A percentile compares a stretch with the other conserved stretches of the same genome.
Conservation (phyloP, 495 filamentous ascomycete species). For the Talaromyces trachyspermus region DNA sequence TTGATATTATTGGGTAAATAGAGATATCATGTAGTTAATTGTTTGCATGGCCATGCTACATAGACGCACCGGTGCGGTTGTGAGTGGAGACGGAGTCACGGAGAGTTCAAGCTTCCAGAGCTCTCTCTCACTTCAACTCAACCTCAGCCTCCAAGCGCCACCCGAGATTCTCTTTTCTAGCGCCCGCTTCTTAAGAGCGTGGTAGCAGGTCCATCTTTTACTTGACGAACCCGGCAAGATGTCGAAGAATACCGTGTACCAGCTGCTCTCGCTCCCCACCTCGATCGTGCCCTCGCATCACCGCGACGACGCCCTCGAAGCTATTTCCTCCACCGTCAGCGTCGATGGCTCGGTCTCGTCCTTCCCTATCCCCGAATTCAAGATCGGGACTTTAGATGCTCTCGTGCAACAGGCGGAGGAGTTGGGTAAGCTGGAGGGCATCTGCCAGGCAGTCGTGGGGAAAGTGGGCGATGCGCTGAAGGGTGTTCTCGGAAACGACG, state of each 20-base stretch:
- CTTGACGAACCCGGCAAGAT: slow-evolving; percentile 26
- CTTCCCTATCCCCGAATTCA: slow-evolving; percentile 87
- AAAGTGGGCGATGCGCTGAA: slow-evolving; percentile 85
- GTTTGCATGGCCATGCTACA: too few species aligned
- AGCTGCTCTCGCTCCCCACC: slow-evolving; percentile 67
- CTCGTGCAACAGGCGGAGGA: slow-evolving; percentile 97
- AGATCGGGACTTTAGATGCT: slow-evolving; percentile 92
- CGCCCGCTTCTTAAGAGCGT: slow-evolving; percentile 6
- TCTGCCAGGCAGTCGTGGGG: slow-evolving; percentile 72
- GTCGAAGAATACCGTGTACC: slow-evolving; percentile 56
- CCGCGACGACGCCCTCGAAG: slow-evolving; percentile 71
- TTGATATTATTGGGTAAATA: too few species aligned
- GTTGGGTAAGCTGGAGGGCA: slow-evolving; percentile 73
- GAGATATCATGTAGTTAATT: too few species aligned
- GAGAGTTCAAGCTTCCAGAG: too few species aligned
- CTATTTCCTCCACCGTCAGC: slow-evolving; percentile 62
- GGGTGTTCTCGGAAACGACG: slow-evolving; percentile 72
- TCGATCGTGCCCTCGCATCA: slow-evolving; percentile 65
- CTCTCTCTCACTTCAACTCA: too few species aligned
- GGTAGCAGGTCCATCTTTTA: not conserved
- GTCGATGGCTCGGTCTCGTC: slow-evolving; percentile 67
- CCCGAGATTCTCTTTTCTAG: not conserved
- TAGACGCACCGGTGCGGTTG: not conserved
- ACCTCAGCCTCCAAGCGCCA: not conserved
- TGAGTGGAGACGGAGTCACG: not conserved